Conservation (phyloP, 2,329 filamentous ascomycete genomes). For the Lachnellula subtilissima region DNA sequence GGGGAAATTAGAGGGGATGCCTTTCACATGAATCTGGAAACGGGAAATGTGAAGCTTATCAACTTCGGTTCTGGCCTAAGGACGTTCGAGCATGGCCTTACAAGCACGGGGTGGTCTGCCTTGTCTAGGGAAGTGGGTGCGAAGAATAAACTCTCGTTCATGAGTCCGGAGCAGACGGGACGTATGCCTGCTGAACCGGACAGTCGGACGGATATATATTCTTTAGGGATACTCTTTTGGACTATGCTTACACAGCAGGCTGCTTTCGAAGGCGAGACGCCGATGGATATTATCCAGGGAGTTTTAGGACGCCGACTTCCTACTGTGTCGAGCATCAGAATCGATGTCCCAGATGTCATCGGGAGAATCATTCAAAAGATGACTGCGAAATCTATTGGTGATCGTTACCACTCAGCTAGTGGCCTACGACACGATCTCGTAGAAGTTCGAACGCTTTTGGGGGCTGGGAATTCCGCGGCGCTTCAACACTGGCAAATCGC, state of each 20-base stretch:
- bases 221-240: conserved; percentile 85
- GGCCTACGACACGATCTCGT: conserved; percentile 78
- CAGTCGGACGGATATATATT: conserved; percentile 89
- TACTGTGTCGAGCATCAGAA: conserved; percentile 67
- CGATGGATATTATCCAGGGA: conserved; percentile 86
- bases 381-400: conserved; percentile 80
- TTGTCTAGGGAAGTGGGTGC: conserved; percentile 80
- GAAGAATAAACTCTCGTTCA: conserved; percentile 84
- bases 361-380: conserved; percentile 85
- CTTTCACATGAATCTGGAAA: conserved; percentile 76
- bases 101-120: conserved; percentile 78
- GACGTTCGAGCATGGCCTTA: conserved; percentile 85
- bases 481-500: conserved; percentile 72
- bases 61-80: conserved; percentile 83
- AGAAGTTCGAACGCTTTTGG: conserved; percentile 68
- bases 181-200: conserved; percentile 90
- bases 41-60: conserved; percentile 68
- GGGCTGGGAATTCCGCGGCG: conserved; percentile 66
- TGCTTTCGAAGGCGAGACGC: conserved; percentile 73
- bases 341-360: conserved; percentile 80
- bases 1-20: conserved; percentile 88
- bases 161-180: conserved; percentile 91
- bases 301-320: conserved; percentile 77
- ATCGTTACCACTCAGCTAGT: conserved; percentile 84
- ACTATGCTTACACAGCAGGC: conserved; percentile 73